These are phyloP conservation scores for Petasospora fabianii DNA, from an alignment of 1,139 yeast genomes.

Conservation along the genomic window DNA sequence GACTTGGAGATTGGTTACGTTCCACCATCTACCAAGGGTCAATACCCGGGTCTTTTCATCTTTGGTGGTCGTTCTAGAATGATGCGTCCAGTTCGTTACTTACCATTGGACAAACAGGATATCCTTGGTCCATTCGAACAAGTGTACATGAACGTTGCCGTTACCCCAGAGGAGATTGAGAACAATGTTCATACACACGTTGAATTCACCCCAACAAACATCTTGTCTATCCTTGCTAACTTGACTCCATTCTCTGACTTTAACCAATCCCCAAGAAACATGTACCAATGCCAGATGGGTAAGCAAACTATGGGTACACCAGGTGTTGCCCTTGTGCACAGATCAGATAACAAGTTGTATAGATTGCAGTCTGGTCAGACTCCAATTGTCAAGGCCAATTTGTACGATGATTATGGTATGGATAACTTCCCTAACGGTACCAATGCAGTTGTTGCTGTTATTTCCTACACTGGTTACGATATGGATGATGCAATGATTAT, in stretches of 20 bases:
- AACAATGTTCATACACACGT: slow-evolving; percentile 84
- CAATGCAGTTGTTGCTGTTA: slow-evolving; percentile 97
- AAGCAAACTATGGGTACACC: slow-evolving; percentile 99
- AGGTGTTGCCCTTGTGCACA: slow-evolving; percentile 87
- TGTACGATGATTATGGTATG: slow-evolving; percentile 95
- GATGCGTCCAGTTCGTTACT: slow-evolving; percentile 92
- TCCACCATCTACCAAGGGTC: slow-evolving; percentile 93
- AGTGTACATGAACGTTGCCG: slow-evolving; percentile 95
- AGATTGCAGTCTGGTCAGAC: slow-evolving; percentile 95
- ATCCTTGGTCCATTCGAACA: slow-evolving; percentile 97
- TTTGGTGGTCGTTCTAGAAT: slow-evolving; percentile 93
- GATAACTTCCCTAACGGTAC: slow-evolving; percentile 98
- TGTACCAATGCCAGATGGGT: slow-evolving; percentile 99
- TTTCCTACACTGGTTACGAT: slow-evolving; percentile 98
- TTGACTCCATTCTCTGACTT: slow-evolving; percentile 97
- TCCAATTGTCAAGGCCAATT: slow-evolving; percentile 90
- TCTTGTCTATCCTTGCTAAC: slow-evolving; percentile 89
- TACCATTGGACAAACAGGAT: slow-evolving; percentile 80
- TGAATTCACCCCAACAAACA: slow-evolving; percentile 92
- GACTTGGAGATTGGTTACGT: slow-evolving; percentile 93
- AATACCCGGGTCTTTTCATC: slow-evolving; percentile 90
- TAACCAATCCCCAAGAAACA: slow-evolving; percentile 98
- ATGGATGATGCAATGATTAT: slow-evolving; percentile 99
- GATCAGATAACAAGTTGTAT: slow-evolving; percentile 93
- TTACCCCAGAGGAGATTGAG: slow-evolving; percentile 87